phyloP scores from a whole-genome alignment of 768 basidiomycete species.

The Dictyophora rubrovolvata region DNA sequence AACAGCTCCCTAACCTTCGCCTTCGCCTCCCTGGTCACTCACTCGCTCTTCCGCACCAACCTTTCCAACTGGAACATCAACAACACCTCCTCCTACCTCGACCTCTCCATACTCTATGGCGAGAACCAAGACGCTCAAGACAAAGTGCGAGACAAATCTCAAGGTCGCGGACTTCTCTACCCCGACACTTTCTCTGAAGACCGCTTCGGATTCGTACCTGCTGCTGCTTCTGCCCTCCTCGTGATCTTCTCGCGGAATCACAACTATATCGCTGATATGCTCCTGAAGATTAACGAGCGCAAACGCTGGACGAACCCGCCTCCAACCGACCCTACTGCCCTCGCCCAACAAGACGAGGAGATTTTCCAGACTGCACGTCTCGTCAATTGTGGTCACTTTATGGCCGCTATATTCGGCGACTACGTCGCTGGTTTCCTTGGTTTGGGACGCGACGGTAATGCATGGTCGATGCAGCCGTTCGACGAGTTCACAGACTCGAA shows the following conservation, averaged over 20 bases:
- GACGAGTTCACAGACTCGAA: conserved; percentile 22
- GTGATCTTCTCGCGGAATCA: conserved; percentile 51
- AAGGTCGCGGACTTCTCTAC: conserved; percentile 41
- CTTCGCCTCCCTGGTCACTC: conserved; percentile 18
- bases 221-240: conserved; percentile 42
- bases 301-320: conserved; percentile 35
- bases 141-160: conserved; percentile 34
- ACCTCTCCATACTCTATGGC: conserved; percentile 48
- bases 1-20: conserved; percentile 23
- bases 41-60: conserved; percentile 36
- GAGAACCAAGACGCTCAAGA: conserved; percentile 30
- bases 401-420: conserved; percentile 44
- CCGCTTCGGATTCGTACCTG: conserved; percentile 42
- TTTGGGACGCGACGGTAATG: conserved; percentile 36
- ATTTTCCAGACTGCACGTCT: conserved; percentile 48
- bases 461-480: conserved; percentile 44
- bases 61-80: conserved; percentile 35
- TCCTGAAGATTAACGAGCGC: conserved; percentile 47
- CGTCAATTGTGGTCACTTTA: conserved; percentile 44
- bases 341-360: conserved; percentile 37
- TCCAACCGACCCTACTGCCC: conserved; percentile 12
- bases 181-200: conserved; percentile 47
- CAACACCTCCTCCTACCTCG: conserved; percentile 45
- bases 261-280: conserved; percentile 44
- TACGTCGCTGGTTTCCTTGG: conserved; percentile 52